Evolutionary conservation across 1,284 basidiomycete genomes (phyloP).

Genomic region (Puccinia coronata): DNA sequence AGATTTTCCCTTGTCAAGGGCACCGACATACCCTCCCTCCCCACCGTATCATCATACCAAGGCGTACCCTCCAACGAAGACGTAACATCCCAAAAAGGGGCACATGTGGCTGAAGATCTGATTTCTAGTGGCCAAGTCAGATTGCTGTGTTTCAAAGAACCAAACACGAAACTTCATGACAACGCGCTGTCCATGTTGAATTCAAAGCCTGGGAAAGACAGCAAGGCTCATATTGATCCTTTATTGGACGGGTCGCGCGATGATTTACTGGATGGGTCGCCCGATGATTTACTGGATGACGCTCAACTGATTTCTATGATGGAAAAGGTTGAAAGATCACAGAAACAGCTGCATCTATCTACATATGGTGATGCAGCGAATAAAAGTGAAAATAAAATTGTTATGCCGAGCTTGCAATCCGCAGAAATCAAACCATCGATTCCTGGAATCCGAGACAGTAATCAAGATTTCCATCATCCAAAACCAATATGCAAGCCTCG

Average conservation of each 20-base stretch:
- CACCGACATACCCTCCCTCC: not conserved
- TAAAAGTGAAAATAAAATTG: not conserved
- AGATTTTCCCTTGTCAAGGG: not conserved
- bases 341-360: not conserved
- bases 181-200: not conserved
- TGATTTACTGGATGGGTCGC: not conserved
- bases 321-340: slow-evolving; percentile 11
- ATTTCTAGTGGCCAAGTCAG: slow-evolving; percentile 14
- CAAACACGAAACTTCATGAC: not conserved
- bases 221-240: slow-evolving; percentile 27
- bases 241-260: not conserved
- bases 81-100: not conserved
- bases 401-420: not conserved
- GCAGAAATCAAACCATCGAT: not conserved
- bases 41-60: too few relatives aligned
- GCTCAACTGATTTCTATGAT: not conserved
- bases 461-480: not conserved
- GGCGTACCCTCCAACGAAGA: too few relatives aligned
- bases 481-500: not conserved
- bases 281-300: slow-evolving; percentile 10
- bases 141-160: slow-evolving; percentile 5
- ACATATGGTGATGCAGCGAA: not conserved
- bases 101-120: not conserved
- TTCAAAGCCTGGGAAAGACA: not conserved
- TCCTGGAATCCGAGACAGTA: not conserved